Evolutionary conservation across 768 basidiomycete species (phyloP), one percentile per base, ranked within the genome.

Genomic region (Termitomyces sp.): DNA sequence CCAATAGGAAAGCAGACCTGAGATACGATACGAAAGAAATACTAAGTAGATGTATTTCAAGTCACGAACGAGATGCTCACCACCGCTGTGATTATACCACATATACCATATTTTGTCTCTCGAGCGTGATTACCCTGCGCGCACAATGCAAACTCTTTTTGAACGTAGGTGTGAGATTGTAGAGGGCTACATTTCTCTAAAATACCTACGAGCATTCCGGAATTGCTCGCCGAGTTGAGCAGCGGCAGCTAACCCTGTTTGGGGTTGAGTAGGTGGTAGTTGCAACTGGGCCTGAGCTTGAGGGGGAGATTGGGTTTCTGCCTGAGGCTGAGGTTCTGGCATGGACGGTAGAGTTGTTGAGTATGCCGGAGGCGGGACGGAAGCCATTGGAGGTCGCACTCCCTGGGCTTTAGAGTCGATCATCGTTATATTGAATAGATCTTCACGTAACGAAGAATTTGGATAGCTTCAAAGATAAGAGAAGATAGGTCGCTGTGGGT

Each of bases 1-100:
- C 64, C 64, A 33, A 65, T 53, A 16, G 64, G 62, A 36, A 65
- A 63, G 12, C 45, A 46, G 1, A 62, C 2, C 62, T 65, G 28
- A 29, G 26, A 41, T 16, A 28, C 28, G 51, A 29, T 4, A 7
- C 7, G 2, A 31, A 33, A 46, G 53, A 26, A 36, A 26, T 24
- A 46, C 9, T 55, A 18, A 31, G 29, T 31, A 22, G 20, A 24
- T n/a, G 13, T 18, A 15, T 22, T 46, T 42, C 6, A 18, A 6
- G 5, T 31, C n/a, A 22, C 8, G 18, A 28, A 28, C 24, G 24
- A 22, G 31, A n/a, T 39, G 48, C 62, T 52, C 26, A 63, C 64
- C 33, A 65, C 57, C 5, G 60, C 64, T 9, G 51, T 49, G 20
- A 65, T 61, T 13, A 65, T 63, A 24, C 64, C 64, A 28, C 55